A percentile compares a stretch with the other conserved stretches of the same genome.
Conservation (phyloP, 2,329 filamentous ascomycete species). For the Colletotrichum caudatum region DNA sequence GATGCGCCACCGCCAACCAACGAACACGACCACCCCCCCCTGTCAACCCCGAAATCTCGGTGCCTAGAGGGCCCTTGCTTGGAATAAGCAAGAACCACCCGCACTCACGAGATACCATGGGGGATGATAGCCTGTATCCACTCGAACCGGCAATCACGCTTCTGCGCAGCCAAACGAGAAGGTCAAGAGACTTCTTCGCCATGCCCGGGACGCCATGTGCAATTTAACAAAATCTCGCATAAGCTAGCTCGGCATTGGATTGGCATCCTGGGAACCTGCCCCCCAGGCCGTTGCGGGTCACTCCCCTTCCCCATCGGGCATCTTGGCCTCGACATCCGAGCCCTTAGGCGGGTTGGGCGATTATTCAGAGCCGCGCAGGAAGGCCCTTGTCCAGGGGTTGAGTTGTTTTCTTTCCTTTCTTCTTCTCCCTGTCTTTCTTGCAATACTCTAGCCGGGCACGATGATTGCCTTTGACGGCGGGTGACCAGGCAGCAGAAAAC, state of each 20-base stretch:
- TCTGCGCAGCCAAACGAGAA: not conserved
- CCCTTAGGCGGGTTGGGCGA: constrained; percentile 19
- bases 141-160: not conserved
- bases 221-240: not conserved
- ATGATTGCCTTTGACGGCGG: not conserved
- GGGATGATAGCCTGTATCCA: not conserved
- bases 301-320: not conserved
- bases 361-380: constrained; percentile 36
- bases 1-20: not conserved
- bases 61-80: not conserved
- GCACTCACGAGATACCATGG: not conserved
- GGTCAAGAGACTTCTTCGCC: too few species aligned
- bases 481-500: not conserved
- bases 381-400: constrained; percentile 1
- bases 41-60: constrained; percentile 3
- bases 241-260: not conserved
- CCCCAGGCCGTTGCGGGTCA: not conserved
- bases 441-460: not conserved
- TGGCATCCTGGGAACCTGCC: not conserved
- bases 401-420: not conserved
- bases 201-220: not conserved
- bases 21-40: not conserved
- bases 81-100: not conserved
- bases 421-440: too few species aligned
- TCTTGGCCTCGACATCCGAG: not conserved